These are phyloP conservation scores for Eutypa lata DNA, from an alignment of 2,329 filamentous ascomycete species.

Conservation along the genomic window DNA sequence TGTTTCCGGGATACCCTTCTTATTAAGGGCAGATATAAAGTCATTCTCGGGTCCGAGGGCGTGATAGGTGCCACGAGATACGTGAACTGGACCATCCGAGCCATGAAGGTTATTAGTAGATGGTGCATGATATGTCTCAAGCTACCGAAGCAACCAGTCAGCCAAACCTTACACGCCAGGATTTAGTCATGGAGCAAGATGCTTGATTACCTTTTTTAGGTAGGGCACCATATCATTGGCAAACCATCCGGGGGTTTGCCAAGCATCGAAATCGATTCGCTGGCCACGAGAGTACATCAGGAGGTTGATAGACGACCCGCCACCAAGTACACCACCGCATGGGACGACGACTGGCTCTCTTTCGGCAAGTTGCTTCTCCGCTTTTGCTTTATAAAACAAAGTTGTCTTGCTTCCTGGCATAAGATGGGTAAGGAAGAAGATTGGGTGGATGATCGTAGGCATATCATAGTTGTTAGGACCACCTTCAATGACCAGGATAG, in stretches of 20 bases:
- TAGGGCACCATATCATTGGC: conserved; percentile 7
- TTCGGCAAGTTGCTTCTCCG: not conserved
- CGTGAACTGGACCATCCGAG: conserved; percentile 47
- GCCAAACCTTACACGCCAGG: not conserved
- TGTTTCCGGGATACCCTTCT: conserved; percentile 47
- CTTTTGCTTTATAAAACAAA: not conserved
- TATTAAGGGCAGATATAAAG: conserved; percentile 43
- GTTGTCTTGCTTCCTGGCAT: not conserved
- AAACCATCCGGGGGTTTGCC: conserved; percentile 16
- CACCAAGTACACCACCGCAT: conserved; percentile 43
- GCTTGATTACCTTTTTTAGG: conserved; percentile 31
- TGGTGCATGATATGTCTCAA: conserved; percentile 52
- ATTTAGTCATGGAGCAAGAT: not conserved
- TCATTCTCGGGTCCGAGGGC: conserved; percentile 39
- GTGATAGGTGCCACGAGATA: conserved; percentile 48
- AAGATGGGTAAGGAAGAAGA: not conserved
- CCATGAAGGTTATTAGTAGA: conserved; percentile 46
- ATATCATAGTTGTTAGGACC: not conserved
- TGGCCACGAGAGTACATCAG: conserved; percentile 33
- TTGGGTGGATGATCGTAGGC: not conserved
- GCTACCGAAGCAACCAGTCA: conserved; percentile 16
- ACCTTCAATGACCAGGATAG: not conserved
- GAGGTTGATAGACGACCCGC: conserved; percentile 47
- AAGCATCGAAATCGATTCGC: conserved; percentile 20
- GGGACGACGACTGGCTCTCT: not conserved